Base-by-base conservation (phyloP, 2,329 filamentous ascomycete species). In the Cadophora sp. region DNA sequence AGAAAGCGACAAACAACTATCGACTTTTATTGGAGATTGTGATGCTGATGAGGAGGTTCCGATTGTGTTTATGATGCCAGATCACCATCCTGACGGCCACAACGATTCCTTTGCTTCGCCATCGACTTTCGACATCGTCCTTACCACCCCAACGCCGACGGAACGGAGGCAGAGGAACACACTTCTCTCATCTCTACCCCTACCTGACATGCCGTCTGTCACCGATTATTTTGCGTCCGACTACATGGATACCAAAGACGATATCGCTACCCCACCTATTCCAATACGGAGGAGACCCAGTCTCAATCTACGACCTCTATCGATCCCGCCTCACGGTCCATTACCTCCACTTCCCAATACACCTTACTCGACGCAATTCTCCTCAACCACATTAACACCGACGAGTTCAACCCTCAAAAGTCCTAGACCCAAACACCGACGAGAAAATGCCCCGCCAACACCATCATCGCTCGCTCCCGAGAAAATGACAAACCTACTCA, bases 401-500 rank as follows among this genome's bases (percentile, higher is more conserved):
- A 62, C 36, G 3, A 55, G 20, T 9, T 39, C 47, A n/a, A 48
- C 51, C 1, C 18, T 41, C 24, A 64, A 1, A 14, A 41, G 53
- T 4, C 14, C 62, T 9, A 41, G 41, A 39, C 24, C 33, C 4
- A 9, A 20, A 20, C 20, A 11, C 6, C 27, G 27, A 30, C 27
- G 27, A 30, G 27, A 48, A 36, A 20, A 39, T 41, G 36, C 48
- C 30, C 66, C 65, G 22, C 65, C 68, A 9, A 66, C 68, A 1
- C 65, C 66, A n/a, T 65, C 69, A 14, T 63, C 66, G 0, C 33
- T 60, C 11, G 68, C 70, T 11, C 71, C 70, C 1, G 61, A 61
- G 16, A 68, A 67, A 13, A 62, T 73, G n/a, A 71, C 71, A 0
- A 43, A 39, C 16, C 62, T 73, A 4, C 58, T 73, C 0, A 62